Evolutionary conservation across 2,329 filamentous ascomycete species (phyloP).

Genomic region (Xylariaceae sp.): DNA sequence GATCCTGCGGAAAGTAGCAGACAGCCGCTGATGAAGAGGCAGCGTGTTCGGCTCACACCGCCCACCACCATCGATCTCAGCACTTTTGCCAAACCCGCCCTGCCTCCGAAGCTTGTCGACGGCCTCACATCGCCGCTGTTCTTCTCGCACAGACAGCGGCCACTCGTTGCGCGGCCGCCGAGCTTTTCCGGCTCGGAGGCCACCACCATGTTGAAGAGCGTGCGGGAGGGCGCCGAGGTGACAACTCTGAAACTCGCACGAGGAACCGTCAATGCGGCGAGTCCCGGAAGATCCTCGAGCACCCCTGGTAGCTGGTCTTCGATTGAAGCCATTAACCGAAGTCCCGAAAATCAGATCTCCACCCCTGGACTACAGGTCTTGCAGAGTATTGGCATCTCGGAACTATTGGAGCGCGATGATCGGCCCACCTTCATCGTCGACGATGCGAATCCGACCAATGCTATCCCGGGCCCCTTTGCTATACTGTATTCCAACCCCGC

Average conservation of each 20-base stretch:
- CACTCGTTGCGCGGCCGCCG: constrained; percentile 29
- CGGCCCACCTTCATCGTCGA: constrained; percentile 72
- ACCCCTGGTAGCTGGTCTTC: constrained; percentile 47
- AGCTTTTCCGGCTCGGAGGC: constrained; percentile 33
- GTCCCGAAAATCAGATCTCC: constrained; percentile 41
- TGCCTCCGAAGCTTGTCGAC: constrained; percentile 25
- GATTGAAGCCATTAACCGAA: constrained; percentile 44
- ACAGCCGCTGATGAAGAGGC: constrained; percentile 34
- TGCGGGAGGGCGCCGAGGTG: constrained; percentile 39
- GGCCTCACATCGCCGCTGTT: constrained; percentile 43
- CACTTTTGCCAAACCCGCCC: constrained; percentile 18
- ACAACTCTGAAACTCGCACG: constrained; percentile 50
- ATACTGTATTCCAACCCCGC: constrained; percentile 63
- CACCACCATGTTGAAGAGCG: constrained; percentile 39
- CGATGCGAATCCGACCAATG: constrained; percentile 50
- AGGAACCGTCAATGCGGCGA: constrained; percentile 42
- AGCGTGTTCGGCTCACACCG: constrained; percentile 37
- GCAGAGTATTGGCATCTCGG: constrained; percentile 58
- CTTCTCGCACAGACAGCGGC: constrained; percentile 38
- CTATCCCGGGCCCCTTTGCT: constrained; percentile 44
- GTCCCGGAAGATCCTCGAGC: constrained; percentile 40
- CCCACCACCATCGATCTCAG: constrained; percentile 38
- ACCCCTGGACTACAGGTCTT: constrained; percentile 47
- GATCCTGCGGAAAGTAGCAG: constrained; percentile 11
- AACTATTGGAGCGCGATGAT: constrained; percentile 69